These are phyloP conservation scores for Mycena rebaudengoi DNA, from an alignment of 768 basidiomycete species.

Conservation along the genomic window DNA sequence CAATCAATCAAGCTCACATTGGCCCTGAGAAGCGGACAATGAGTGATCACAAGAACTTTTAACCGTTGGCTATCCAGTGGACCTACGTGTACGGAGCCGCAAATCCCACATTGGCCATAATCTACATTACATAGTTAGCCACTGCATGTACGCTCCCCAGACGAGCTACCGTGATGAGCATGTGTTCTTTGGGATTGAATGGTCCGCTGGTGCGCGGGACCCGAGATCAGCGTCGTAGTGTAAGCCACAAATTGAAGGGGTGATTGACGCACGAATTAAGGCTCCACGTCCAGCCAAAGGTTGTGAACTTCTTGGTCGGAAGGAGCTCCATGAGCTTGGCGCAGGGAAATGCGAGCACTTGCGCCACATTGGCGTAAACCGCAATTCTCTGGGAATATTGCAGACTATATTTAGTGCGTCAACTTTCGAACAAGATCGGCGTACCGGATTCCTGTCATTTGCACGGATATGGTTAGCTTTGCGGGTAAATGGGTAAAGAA, in stretches of 20 bases:
- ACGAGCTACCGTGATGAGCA: constrained; percentile 57
- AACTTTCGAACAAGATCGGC: too few species aligned
- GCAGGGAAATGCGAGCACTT: constrained; percentile 56
- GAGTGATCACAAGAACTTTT: not conserved
- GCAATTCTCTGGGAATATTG: constrained; percentile 29
- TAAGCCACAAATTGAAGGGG: constrained; percentile 30
- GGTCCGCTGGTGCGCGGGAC: constrained; percentile 47
- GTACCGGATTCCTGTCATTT: too few species aligned
- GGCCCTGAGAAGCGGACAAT: too few species aligned
- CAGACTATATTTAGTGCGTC: too few species aligned
- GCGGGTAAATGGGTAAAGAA: not conserved
- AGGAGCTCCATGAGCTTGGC: constrained; percentile 47
- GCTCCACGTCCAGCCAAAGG: constrained; percentile 58
- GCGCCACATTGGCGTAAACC: constrained; percentile 46
- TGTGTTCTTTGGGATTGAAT: constrained; percentile 74
- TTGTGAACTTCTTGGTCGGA: constrained; percentile 38
- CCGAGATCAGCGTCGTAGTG: constrained; percentile 33
- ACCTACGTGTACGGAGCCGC: constrained; percentile 50
- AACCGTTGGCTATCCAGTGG: too few species aligned
- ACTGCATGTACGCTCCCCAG: too few species aligned
- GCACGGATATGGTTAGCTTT: not conserved
- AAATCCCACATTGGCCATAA: constrained; percentile 60
- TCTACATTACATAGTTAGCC: too few species aligned
- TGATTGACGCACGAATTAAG: constrained; percentile 49
- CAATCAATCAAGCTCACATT: not conserved